Evolutionary conservation across 2,329 filamentous ascomycete genomes (phyloP).

Genomic region (Colletotrichum horii): DNA sequence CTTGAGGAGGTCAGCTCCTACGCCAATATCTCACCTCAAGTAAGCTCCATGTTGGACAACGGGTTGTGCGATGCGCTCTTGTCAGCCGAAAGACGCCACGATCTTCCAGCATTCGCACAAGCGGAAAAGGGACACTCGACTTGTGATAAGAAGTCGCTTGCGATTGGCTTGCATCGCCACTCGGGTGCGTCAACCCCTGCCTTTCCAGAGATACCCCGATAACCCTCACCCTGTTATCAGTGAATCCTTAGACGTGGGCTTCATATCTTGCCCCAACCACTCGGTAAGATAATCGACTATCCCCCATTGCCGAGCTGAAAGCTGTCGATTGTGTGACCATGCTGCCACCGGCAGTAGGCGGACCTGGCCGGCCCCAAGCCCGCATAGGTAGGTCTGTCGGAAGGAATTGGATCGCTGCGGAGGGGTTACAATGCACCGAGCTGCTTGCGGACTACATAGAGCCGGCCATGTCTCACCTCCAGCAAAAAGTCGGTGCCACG

Average conservation of each 20-base stretch:
- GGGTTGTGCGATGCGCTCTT: background rate
- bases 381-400: background rate
- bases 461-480: background rate
- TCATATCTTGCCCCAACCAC: background rate
- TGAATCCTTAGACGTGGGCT: background rate
- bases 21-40: background rate
- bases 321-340: background rate
- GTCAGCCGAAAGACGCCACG: background rate
- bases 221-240: slow-evolving; percentile 8
- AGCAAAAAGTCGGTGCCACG: background rate
- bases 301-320: background rate
- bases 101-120: background rate
- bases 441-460: slow-evolving; percentile 14
- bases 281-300: background rate
- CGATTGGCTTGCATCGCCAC: slow-evolving; percentile 8
- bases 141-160: slow-evolving; percentile 6
- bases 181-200: background rate
- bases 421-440: background rate
- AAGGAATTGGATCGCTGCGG: background rate
- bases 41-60: background rate
- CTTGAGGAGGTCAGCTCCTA: background rate
- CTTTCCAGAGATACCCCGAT: background rate
- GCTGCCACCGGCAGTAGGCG: background rate
- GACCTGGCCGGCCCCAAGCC: background rate
- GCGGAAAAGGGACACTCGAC: background rate